Evolutionary conservation across 306 rosid species (phyloP), one percentile per base, ranked within the genome.

Genomic region (Dicorynia guianensis): DNA sequence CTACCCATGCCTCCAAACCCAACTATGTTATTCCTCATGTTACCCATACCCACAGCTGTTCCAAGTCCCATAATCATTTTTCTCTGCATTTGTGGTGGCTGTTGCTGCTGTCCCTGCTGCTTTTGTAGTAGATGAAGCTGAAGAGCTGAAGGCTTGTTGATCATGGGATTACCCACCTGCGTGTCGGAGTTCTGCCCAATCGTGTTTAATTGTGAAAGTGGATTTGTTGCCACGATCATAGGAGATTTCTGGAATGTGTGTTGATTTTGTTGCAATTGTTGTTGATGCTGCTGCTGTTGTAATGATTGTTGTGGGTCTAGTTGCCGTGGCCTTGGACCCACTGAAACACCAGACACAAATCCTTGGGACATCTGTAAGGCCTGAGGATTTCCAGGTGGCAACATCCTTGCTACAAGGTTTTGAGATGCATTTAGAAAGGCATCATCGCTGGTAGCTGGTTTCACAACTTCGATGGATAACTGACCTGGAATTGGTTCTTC

Each of bases 361-460:
- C 96, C 97, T 81, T 90, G 98, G 75, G 99, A 96, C 89, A 92
- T 89, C 85, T 90, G 97, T 52, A 96, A 82, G 77, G 93, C 92
- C 80, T 89, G 98, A 79, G 88, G 66, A 73, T 89, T 90, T 74
- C 97, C 98, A 56, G 96, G 93, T 25, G 96, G 98, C 75, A 92
- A 82, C 94, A 96, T 96, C 86, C 99, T 95, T 52, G 89, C 74
- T 67, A 85, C 81, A 67, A 75, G 92, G 81, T 78, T 92, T 81
- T 95, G 99, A 55, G 91, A 58, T 65, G 91, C 7, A 76, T 83
- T 90, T 46, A 91, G 72, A 42, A 93, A 69, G 33, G 92, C 65
- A 77, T 86, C 89, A 69, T 85, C 63, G 57, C 82, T 71, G 57
- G 15, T 67, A 34, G 75, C 76, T 63, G 91, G 86, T 81, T 88